A percentile compares a stretch with the other conserved stretches of the same genome.
Conservation (phyloP, 2,329 filamentous ascomycete species). For the Fusarium falciforme region DNA sequence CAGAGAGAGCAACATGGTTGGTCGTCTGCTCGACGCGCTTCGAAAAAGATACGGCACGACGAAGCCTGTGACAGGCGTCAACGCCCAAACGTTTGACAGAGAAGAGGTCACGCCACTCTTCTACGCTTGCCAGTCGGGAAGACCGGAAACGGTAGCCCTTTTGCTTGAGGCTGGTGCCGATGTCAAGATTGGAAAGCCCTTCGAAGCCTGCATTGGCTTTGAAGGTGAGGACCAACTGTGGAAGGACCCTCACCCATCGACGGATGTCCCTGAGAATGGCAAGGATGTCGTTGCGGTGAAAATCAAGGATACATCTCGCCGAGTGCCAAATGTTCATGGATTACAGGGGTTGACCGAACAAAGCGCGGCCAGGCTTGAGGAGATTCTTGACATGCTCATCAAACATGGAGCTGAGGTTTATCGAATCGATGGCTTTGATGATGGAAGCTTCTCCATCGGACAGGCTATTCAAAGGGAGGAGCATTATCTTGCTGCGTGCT, state of each 20-base stretch:
- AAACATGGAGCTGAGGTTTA: conserved; percentile 21
- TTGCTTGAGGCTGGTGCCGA: conserved; percentile 43
- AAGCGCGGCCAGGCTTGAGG: conserved; percentile 28
- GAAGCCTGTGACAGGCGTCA: not conserved
- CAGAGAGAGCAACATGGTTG: conserved; percentile 49
- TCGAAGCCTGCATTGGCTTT: conserved; percentile 31
- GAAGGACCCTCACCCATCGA: not conserved
- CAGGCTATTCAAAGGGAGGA: not conserved
- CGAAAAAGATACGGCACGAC: not conserved
- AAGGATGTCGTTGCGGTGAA: not conserved
- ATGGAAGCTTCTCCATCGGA: not conserved
- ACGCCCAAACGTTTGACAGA: not conserved
- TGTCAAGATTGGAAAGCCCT: conserved; percentile 1
- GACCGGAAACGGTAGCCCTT: conserved; percentile 42
- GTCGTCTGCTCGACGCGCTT: conserved; percentile 40
- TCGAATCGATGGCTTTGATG: not conserved
- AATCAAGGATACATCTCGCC: not conserved
- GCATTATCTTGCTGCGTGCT: conserved; percentile 19
- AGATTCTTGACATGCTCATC: conserved; percentile 40
- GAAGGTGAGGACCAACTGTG: conserved; percentile 22
- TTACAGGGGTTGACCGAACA: not conserved
- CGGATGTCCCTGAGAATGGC: not conserved
- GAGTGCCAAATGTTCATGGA: not conserved
- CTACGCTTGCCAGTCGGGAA: conserved; percentile 42
- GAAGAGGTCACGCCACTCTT: conserved; percentile 32